Conservation (phyloP, 2,329 filamentous ascomycete species). For the Trichoderma sp. region DNA sequence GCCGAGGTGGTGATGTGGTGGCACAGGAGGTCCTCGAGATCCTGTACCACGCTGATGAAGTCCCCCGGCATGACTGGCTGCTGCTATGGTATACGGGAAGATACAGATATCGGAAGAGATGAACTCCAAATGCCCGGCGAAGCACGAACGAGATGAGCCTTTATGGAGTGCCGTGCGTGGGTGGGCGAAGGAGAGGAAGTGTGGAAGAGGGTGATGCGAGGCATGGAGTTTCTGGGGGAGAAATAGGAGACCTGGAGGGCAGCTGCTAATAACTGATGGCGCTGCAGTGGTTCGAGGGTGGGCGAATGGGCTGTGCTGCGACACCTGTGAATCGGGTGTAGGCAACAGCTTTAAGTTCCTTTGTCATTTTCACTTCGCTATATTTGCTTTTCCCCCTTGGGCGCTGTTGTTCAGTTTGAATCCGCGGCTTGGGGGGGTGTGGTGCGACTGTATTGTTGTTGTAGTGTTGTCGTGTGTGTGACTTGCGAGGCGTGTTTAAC, state of each 20-base stretch:
- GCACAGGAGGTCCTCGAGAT: conserved; percentile 15
- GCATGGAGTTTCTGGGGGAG: neutral
- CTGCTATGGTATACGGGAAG: neutral
- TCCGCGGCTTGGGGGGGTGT: neutral
- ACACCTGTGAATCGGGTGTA: neutral
- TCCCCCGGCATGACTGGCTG: neutral
- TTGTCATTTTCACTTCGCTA: neutral
- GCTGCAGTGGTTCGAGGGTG: neutral
- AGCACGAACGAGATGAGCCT: neutral
- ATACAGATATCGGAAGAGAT: neutral
- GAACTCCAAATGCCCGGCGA: neutral
- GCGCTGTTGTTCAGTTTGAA: neutral
- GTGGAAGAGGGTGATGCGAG: neutral
- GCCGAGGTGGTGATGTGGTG: neutral
- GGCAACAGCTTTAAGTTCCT: neutral
- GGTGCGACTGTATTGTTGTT: neutral
- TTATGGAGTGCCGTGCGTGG: neutral
- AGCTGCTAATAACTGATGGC: neutral
- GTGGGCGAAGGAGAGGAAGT: neutral
- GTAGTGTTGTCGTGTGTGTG: neutral
- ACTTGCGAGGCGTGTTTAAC: neutral
- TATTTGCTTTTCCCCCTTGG: neutral
- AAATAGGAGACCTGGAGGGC: neutral
- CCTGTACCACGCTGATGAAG: conserved; percentile 11
- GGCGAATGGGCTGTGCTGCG: neutral